A percentile compares a stretch with the other conserved stretches of the same genome.
These are phyloP conservation scores for Panicum miliaceum DNA, from an alignment of 176 grass and related monocot genomes.

Conservation along the genomic window DNA sequence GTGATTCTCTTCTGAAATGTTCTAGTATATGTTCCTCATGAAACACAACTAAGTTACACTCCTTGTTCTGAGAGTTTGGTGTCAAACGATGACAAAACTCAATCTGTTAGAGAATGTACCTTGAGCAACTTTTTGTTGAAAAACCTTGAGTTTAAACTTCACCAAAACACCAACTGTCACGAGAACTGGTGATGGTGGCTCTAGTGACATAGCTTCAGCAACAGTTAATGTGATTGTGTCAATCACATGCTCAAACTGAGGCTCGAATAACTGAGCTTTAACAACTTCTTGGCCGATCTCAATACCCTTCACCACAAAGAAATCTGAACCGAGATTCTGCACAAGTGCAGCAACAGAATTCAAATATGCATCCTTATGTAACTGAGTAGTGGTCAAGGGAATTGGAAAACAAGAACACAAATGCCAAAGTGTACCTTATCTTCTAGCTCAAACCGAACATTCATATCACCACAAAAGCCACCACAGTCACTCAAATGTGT, in stretches of 20 bases:
- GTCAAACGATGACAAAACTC: constrained; percentile 2
- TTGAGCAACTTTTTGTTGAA: constrained; percentile 76
- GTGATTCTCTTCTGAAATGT: constrained; percentile 2
- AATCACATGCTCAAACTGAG: constrained; percentile 79
- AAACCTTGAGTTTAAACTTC: constrained; percentile 76
- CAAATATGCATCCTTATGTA: constrained; percentile 33
- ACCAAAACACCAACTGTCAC: constrained; percentile 81
- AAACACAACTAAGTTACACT: background rate
- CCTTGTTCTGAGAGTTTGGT: background rate
- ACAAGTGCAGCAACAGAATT: constrained; percentile 29
- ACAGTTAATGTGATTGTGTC: constrained; percentile 85
- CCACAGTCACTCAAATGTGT: constrained; percentile 90
- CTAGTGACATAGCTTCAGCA: constrained; percentile 94
- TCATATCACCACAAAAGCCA: constrained; percentile 90
- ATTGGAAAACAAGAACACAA: constrained; percentile 28
- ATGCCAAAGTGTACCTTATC: constrained; percentile 61
- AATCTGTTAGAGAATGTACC: constrained; percentile 51
- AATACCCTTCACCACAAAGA: constrained; percentile 83
- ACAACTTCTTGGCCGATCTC: constrained; percentile 90
- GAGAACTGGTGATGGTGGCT: constrained; percentile 90
- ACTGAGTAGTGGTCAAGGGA: constrained; percentile 16
- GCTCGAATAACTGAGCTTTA: constrained; percentile 76
- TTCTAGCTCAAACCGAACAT: constrained; percentile 86
- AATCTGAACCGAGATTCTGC: constrained; percentile 90
- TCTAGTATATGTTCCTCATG: constrained; percentile 18